phyloP scores from a whole-genome alignment of 2,329 filamentous ascomycete genomes.

The Fusarium luffae region DNA sequence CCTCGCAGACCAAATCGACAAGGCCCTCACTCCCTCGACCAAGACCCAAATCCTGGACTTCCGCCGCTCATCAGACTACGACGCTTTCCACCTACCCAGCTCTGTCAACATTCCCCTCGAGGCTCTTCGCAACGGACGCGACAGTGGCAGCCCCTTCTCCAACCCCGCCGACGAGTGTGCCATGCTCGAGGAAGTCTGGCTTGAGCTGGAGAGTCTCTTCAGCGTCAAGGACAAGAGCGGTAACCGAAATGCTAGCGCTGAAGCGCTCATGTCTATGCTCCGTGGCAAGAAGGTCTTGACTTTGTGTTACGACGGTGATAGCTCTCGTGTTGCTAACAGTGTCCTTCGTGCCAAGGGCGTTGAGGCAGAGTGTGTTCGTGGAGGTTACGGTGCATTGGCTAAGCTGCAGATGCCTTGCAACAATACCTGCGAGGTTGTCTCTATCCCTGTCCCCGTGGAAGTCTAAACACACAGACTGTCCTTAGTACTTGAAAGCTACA shows the following conservation, averaged over 20 bases:
- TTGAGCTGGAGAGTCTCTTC: constrained; percentile 60
- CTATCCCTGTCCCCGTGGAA: constrained; percentile 39
- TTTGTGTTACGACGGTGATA: constrained; percentile 65
- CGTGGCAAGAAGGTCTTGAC: constrained; percentile 56
- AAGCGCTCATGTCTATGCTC: constrained; percentile 46
- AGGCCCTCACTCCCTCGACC: constrained; percentile 41
- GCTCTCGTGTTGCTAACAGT: constrained; percentile 64
- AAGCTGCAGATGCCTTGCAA: constrained; percentile 45
- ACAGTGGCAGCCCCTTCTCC: constrained; percentile 47
- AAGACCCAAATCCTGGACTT: constrained; percentile 58
- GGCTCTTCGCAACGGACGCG: constrained; percentile 46
- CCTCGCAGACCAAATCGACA: constrained; percentile 42
- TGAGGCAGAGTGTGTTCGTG: constrained; percentile 58
- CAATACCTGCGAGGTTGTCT: constrained; percentile 40
- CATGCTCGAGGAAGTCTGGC: constrained; percentile 61
- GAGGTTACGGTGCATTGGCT: constrained; percentile 51
- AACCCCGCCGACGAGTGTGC: constrained; percentile 60
- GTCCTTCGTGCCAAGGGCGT: constrained; percentile 63
- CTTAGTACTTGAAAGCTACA: background rate
- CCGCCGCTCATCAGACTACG: constrained; percentile 55
- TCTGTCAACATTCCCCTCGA: constrained; percentile 60
- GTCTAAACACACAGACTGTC: constrained; percentile 18
- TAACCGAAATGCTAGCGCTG: constrained; percentile 44
- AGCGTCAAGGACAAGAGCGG: constrained; percentile 45
- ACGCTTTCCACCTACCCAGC: constrained; percentile 56